A percentile compares a stretch with the other conserved stretches of the same genome.
phyloP scores from a whole-genome alignment of 2,329 filamentous ascomycete species.

The Fusarium tjaetaba region DNA sequence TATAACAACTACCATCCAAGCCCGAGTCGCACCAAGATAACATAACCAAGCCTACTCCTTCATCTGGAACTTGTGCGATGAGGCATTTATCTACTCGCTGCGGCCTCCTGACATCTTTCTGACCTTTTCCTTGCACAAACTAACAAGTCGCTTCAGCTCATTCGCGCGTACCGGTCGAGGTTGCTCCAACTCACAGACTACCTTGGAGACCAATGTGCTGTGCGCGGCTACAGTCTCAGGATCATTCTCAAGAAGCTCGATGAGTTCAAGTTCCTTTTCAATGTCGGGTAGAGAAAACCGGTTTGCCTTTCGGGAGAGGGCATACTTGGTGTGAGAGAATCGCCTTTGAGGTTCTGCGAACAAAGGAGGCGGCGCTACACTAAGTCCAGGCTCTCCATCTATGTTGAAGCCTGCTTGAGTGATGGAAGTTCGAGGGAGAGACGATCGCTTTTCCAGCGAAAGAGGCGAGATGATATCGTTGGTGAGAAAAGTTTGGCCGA shows the following conservation, averaged over 20 bases:
- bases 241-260: neutral
- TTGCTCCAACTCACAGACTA: conserved; percentile 45
- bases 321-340: neutral
- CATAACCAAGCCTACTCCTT: conserved; percentile 1
- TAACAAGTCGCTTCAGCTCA: conserved; percentile 46
- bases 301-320: neutral
- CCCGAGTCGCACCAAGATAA: conserved; percentile 12
- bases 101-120: conserved; percentile 34
- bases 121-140: conserved; percentile 43
- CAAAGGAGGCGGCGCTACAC: neutral
- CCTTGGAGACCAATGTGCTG: conserved; percentile 40
- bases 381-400: conserved; percentile 31
- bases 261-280: neutral
- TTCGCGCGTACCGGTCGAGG: conserved; percentile 45
- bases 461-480: conserved; percentile 26
- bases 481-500: conserved; percentile 9
- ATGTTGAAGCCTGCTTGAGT: conserved; percentile 31
- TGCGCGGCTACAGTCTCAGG: conserved; percentile 31
- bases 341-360: conserved; percentile 5
- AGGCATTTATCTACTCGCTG: conserved; percentile 18
- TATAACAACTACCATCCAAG: conserved; percentile 21
- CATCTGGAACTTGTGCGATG: neutral
- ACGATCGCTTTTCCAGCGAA: conserved; percentile 6
- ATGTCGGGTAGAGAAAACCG: conserved; percentile 9
- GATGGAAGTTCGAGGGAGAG: neutral